Conservation (phyloP, 1,284 basidiomycete genomes). For the Ganoderma resinaceum region DNA sequence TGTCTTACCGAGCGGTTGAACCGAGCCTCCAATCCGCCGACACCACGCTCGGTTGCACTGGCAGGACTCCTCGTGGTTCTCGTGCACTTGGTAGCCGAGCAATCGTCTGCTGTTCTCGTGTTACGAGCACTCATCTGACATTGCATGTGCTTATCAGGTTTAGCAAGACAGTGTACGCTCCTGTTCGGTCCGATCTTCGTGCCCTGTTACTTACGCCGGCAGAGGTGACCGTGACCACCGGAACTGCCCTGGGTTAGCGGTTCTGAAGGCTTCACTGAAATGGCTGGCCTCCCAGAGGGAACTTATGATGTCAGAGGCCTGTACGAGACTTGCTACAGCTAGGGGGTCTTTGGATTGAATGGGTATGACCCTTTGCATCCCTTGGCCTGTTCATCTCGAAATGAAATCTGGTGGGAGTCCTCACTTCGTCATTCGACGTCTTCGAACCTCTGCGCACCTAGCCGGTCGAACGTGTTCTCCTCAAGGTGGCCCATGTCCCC, state of each 20-base stretch:
- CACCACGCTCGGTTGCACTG: constrained; percentile 1
- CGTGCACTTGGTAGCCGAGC: background rate
- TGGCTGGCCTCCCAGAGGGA: background rate
- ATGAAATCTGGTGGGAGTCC: constrained; percentile 20
- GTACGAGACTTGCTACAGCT: background rate
- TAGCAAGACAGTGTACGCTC: background rate
- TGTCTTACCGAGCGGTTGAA: background rate
- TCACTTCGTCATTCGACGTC: background rate
- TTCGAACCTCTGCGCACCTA: background rate
- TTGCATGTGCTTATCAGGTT: background rate
- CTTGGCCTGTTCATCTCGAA: constrained; percentile 7
- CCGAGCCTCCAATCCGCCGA: background rate
- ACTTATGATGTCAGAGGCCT: too few relatives aligned
- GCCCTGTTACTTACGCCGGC: background rate
- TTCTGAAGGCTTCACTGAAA: background rate
- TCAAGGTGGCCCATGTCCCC: constrained; percentile 15
- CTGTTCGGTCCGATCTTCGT: background rate
- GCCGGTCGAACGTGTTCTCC: constrained; percentile 23
- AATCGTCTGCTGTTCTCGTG: constrained; percentile 6
- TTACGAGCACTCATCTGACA: background rate
- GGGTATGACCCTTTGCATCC: constrained; percentile 14
- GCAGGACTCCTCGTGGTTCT: constrained; percentile 11
- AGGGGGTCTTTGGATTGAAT: constrained; percentile 4
- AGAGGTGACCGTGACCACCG: background rate
- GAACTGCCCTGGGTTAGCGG: background rate